Evolutionary conservation across 2,329 filamentous ascomycete genomes (phyloP).

Genomic region (Aspergillus eucalypticola): DNA sequence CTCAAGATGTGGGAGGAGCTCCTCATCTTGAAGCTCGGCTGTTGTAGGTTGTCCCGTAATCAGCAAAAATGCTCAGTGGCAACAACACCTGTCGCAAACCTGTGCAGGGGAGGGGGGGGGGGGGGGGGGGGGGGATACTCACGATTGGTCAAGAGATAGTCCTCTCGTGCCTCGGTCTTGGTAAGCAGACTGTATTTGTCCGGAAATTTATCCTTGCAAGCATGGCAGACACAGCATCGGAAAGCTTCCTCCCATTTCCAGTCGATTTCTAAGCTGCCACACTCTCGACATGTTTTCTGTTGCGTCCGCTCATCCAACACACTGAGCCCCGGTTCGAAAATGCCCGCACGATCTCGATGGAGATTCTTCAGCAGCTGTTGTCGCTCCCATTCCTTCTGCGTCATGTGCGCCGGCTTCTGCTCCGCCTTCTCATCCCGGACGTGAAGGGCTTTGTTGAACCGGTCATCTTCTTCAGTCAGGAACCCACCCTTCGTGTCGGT

Average conservation of each 20-base stretch:
- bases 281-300: slow-evolving; percentile 80
- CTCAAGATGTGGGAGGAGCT: slow-evolving; percentile 82
- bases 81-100: not conserved
- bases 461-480: slow-evolving; percentile 86
- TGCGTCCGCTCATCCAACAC: slow-evolving; percentile 64
- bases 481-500: slow-evolving; percentile 97
- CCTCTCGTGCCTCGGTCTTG: slow-evolving; percentile 93
- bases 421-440: slow-evolving; percentile 53
- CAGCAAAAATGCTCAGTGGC: not conserved
- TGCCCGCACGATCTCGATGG: slow-evolving; percentile 71
- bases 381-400: slow-evolving; percentile 85
- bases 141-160: slow-evolving; percentile 93
- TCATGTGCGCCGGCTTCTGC: slow-evolving; percentile 83
- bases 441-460: slow-evolving; percentile 76
- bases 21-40: slow-evolving; percentile 88
- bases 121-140: slow-evolving; percentile 41
- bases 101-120: not conserved
- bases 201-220: slow-evolving; percentile 84
- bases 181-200: slow-evolving; percentile 95
- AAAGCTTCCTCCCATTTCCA: slow-evolving; percentile 93
- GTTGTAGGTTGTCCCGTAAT: slow-evolving; percentile 7
- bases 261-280: slow-evolving; percentile 81
- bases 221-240: slow-evolving; percentile 69
- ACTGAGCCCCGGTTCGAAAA: slow-evolving; percentile 86
- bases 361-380: slow-evolving; percentile 73